Percentiles rank a stretch among this genome's conserved stretches.
These are phyloP conservation scores for Emergomyces africanus DNA, from an alignment of 2,329 filamentous ascomycete genomes.

Conservation along the genomic window DNA sequence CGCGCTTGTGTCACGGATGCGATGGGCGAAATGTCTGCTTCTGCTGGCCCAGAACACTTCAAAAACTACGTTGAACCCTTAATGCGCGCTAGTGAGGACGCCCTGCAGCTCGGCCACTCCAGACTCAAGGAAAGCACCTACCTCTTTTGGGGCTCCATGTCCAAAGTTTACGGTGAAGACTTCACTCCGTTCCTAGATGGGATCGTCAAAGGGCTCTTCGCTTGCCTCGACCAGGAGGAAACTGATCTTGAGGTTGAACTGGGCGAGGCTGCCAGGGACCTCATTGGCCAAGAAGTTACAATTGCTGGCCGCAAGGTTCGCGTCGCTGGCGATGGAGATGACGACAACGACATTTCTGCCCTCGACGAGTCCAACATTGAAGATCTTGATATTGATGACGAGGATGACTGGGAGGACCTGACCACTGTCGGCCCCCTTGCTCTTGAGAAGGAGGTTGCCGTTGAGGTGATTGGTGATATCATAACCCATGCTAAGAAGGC, in stretches of 20 bases:
- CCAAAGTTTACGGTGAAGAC: conserved; percentile 76
- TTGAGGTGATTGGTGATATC: conserved; percentile 88
- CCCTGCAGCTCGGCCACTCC: conserved; percentile 74
- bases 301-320: conserved; percentile 78
- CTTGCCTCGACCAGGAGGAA: conserved; percentile 81
- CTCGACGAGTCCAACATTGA: conserved; percentile 42
- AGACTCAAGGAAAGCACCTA: conserved; percentile 92
- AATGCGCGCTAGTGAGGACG: conserved; percentile 88
- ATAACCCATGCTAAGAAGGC: conserved; percentile 72
- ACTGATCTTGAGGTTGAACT: conserved; percentile 65
- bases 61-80: conserved; percentile 81
- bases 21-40: conserved; percentile 81
- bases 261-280: conserved; percentile 58
- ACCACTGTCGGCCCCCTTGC: conserved; percentile 78
- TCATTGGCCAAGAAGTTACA: conserved; percentile 62
- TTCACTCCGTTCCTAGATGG: conserved; percentile 36
- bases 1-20: conserved; percentile 84
- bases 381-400: conserved; percentile 59
- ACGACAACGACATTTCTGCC: conserved; percentile 29
- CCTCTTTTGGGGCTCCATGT: conserved; percentile 88
- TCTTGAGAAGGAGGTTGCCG: conserved; percentile 92
- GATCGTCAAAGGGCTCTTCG: conserved; percentile 49
- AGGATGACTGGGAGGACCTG: conserved; percentile 74
- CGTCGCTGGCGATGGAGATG: conserved; percentile 54
- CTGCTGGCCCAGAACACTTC: conserved; percentile 76